Evolutionary conservation across 164 flowering plant species (phyloP).

Genomic region (Vitis rotundifolia): DNA sequence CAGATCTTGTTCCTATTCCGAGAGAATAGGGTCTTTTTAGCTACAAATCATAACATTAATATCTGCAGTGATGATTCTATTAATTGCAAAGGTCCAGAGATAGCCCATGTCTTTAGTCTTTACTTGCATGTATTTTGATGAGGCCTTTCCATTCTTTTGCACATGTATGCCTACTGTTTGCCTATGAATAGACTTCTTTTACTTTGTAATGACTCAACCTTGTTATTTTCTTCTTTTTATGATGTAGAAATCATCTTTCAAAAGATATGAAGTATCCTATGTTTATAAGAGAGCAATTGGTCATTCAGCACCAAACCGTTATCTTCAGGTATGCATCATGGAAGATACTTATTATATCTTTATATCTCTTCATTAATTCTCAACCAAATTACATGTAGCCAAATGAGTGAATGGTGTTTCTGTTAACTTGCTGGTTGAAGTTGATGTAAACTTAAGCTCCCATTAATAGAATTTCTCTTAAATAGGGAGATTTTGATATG

Average conservation of each 20-base stretch:
- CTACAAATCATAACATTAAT: too few species aligned
- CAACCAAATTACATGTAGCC: neutral
- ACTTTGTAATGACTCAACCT: neutral
- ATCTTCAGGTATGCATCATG: slow-evolving; percentile 69
- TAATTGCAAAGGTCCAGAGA: too few species aligned
- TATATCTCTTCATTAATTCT: neutral
- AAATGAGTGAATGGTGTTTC: neutral
- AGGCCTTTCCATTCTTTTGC: too few species aligned
- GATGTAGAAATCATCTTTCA: slow-evolving; percentile 71
- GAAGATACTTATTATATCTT: neutral
- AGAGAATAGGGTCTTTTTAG: too few species aligned
- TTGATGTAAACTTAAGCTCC: neutral
- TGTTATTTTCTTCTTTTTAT: neutral
- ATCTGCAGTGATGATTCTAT: too few species aligned
- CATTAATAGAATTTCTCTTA: slow-evolving; percentile 1
- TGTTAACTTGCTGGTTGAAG: neutral
- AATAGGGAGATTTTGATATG: slow-evolving; percentile 92
- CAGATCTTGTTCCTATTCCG: too few species aligned
- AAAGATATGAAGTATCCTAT: slow-evolving; percentile 77
- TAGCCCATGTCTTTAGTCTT: too few species aligned
- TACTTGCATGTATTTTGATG: too few species aligned
- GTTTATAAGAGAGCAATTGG: slow-evolving; percentile 89
- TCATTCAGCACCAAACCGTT: slow-evolving; percentile 89
- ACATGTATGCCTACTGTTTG: neutral
- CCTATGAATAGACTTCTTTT: neutral